Percentiles rank a stretch among this genome's conserved stretches.
Conservation (phyloP, 352 stramenopile species). For the Pythium apleroticum region DNA sequence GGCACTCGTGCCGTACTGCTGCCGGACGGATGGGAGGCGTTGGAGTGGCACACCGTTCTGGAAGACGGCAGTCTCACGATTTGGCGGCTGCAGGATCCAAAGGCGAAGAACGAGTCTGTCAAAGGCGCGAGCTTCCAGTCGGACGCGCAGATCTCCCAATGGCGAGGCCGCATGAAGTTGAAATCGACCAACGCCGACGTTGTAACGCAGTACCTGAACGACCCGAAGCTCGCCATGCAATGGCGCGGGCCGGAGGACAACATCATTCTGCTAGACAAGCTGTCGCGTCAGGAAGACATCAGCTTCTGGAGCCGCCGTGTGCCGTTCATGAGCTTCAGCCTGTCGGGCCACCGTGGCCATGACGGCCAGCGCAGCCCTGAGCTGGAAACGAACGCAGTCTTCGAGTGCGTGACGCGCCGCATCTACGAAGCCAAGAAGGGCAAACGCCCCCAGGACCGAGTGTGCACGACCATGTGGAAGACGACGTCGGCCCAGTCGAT, state of each 20-base stretch:
- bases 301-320: constrained; percentile 41
- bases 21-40: constrained; percentile 2
- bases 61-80: constrained; percentile 10
- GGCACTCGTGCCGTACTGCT: constrained; percentile 22
- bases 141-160: constrained; percentile 23
- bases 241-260: constrained; percentile 28
- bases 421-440: constrained; percentile 29
- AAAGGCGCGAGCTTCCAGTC: constrained; percentile 22
- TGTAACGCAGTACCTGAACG: constrained; percentile 27
- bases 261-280: constrained; percentile 30
- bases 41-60: constrained; percentile 10
- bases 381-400: constrained; percentile 26
- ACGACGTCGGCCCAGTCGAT: constrained; percentile 33
- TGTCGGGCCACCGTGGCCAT: constrained; percentile 21
- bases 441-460: background rate
- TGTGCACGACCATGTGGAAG: constrained; percentile 41
- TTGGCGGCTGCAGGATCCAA: constrained; percentile 12
- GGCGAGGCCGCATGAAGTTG: constrained; percentile 30
- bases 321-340: constrained; percentile 33
- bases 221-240: constrained; percentile 20
- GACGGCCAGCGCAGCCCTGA: constrained; percentile 2
- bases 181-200: constrained; percentile 20
- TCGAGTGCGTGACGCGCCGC: constrained; percentile 33
- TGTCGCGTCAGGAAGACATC: constrained; percentile 34
- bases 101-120: background rate